phyloP scores from a whole-genome alignment of 2,329 filamentous ascomycete genomes.

The Phyllosticta capitalensis region DNA sequence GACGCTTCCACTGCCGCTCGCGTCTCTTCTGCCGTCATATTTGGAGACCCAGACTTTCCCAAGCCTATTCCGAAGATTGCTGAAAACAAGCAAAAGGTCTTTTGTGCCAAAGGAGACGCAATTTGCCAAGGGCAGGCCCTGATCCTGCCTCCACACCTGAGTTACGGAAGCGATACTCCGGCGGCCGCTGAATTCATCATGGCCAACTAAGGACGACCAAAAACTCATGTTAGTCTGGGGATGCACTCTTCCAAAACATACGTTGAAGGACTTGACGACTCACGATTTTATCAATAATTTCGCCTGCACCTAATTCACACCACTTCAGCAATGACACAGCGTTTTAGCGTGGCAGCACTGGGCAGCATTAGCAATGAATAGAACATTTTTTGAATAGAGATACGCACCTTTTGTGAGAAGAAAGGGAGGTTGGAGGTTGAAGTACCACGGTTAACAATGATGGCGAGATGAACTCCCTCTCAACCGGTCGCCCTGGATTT shows the following conservation, averaged over 20 bases:
- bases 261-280: not conserved
- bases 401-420: not conserved
- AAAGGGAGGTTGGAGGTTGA: not conserved
- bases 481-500: no score
- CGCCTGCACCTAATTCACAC: not conserved
- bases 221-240: not conserved
- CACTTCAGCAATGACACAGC: not conserved
- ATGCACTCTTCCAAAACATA: not conserved
- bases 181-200: conserved; percentile 22
- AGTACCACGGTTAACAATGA: not conserved
- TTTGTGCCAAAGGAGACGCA: conserved; percentile 26
- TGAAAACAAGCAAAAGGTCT: conserved; percentile 23
- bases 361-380: not conserved
- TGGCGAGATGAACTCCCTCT: no score
- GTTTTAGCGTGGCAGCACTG: not conserved
- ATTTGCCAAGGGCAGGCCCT: conserved; percentile 24
- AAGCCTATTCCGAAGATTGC: conserved; percentile 23
- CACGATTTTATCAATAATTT: not conserved
- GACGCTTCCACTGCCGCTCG: not conserved
- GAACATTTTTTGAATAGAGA: not conserved
- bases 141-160: conserved; percentile 26
- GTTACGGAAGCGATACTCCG: conserved; percentile 23
- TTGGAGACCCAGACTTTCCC: conserved; percentile 30
- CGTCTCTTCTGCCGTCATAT: conserved; percentile 2
- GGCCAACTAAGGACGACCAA: not conserved